phyloP scores from a whole-genome alignment of 2,329 filamentous ascomycete genomes.

The Pseudogymnoascus sp. region DNA sequence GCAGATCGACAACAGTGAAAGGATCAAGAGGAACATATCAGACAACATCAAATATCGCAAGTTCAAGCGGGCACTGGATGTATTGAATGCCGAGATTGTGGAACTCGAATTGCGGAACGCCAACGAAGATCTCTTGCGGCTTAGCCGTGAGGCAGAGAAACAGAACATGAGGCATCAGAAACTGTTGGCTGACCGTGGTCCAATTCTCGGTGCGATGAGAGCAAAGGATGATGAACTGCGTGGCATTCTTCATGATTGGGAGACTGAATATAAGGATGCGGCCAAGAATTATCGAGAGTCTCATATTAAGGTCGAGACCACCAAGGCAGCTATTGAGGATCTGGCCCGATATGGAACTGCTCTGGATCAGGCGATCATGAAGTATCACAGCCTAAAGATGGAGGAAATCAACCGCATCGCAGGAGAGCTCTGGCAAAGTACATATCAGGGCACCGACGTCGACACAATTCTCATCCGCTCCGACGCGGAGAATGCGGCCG shows the following conservation, averaged over 20 bases:
- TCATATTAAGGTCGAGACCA: constrained; percentile 84
- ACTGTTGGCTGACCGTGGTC: constrained; percentile 64
- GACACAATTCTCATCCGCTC: constrained; percentile 94
- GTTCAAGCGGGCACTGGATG: constrained; percentile 60
- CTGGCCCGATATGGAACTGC: constrained; percentile 74
- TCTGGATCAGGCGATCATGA: constrained; percentile 94
- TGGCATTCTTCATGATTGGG: constrained; percentile 69
- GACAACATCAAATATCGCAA: constrained; percentile 86
- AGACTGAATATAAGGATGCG: constrained; percentile 80
- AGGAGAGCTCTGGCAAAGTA: constrained; percentile 92
- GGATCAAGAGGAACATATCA: constrained; percentile 75
- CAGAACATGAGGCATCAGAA: constrained; percentile 63
- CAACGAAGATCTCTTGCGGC: constrained; percentile 71
- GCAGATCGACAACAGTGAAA: constrained; percentile 70
- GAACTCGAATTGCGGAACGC: constrained; percentile 74
- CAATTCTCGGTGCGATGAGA: constrained; percentile 70
- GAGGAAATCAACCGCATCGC: constrained; percentile 94
- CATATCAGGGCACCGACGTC: constrained; percentile 94
- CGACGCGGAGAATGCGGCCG: constrained; percentile 69
- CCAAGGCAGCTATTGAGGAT: constrained; percentile 87
- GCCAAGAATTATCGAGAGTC: constrained; percentile 74
- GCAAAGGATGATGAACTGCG: constrained; percentile 76
- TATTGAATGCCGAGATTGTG: constrained; percentile 61
- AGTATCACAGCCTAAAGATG: constrained; percentile 95
- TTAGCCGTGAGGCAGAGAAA: constrained; percentile 60